Base-by-base conservation (phyloP, 2,329 filamentous ascomycete genomes). In the Fulvia fulva region DNA sequence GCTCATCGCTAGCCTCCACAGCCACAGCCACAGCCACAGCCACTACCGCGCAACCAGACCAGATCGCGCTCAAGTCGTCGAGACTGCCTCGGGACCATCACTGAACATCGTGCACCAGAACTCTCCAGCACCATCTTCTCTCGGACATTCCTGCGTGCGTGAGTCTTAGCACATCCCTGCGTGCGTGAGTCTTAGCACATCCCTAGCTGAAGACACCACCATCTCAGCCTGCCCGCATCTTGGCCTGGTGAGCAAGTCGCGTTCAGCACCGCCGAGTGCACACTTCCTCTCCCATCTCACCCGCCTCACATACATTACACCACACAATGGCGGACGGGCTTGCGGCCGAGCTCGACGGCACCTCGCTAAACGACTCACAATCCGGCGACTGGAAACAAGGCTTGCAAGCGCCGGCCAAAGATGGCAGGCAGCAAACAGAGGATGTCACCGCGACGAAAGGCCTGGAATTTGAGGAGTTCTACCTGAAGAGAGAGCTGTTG, bases 381-480 rank as follows among this genome's bases (percentile, higher is more conserved):
- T 74, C 80, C 61, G 83, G 85, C 28, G 85, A 91, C 71, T 93
- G 89, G 89, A 90, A 89, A 77, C 82, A 86, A 70, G 83, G 76
- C 60, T 76, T 93, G 59, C 90, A 88, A 65, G 75, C 89, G 59
- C 90, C 90, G 53, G 76, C 83, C 57, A 90, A 87, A 74, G 90
- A 94, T 73, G 85, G 80, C 68, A 84, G 90, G 76, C 85, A 88
- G 67, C 90, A 94, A 77, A 94, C 90, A 64, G 90, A 93, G 89
- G 94, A 99, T 89, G 95, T 99, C 62, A 97, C 93, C 58, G 92
- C 91, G 70, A 99, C 93, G 30, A 97, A 97, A 79, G 94, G 94
- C 61, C 82, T 99, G 62, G 94, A 99, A 68, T 99, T 97, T 72
- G 95, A 99, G 77, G 90, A 97, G 67, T 97, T 99, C 74, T 89